phyloP scores from a whole-genome alignment of 1,139 yeast genomes.

The Candida sanyaensis region DNA sequence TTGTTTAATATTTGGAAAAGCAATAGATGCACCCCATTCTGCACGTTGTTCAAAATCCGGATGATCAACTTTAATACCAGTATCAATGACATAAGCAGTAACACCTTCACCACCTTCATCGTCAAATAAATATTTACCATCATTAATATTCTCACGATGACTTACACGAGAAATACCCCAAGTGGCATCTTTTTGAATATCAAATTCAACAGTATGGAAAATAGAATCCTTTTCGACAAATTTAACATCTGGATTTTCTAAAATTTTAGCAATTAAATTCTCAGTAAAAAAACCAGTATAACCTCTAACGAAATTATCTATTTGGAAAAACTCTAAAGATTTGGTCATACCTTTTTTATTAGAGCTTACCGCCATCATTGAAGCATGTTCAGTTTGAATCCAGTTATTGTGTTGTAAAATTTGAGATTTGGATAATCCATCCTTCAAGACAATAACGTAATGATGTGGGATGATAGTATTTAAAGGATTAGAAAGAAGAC shows the following conservation, averaged over 20 bases:
- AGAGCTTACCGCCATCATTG: constrained; percentile 24
- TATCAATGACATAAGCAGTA: constrained; percentile 88
- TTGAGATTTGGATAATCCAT: constrained; percentile 23
- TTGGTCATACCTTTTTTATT: constrained; percentile 55
- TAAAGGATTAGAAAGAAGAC: constrained; percentile 8
- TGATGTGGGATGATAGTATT: constrained; percentile 50
- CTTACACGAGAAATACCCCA: constrained; percentile 97
- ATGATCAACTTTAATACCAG: constrained; percentile 84
- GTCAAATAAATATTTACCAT: constrained; percentile 85
- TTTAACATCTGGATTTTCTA: constrained; percentile 71
- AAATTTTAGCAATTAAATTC: constrained; percentile 67
- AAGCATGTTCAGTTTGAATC: constrained; percentile 35
- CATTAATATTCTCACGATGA: constrained; percentile 73
- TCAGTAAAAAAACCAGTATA: constrained; percentile 78
- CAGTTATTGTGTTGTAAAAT: constrained; percentile 63
- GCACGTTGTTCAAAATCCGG: constrained; percentile 92
- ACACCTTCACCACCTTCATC: constrained; percentile 89
- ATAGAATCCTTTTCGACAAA: constrained; percentile 80
- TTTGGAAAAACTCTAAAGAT: constrained; percentile 53
- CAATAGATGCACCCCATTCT: constrained; percentile 89
- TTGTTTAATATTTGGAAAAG: constrained; percentile 73
- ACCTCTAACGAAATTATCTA: constrained; percentile 58
- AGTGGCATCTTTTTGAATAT: constrained; percentile 80
- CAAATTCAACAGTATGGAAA: constrained; percentile 65
- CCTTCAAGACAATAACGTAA: constrained; percentile 39